Evolutionary conservation across 805 yeast genomes (phyloP), one percentile per base, ranked within the genome.

Genomic region (Candida yuanshanica): DNA sequence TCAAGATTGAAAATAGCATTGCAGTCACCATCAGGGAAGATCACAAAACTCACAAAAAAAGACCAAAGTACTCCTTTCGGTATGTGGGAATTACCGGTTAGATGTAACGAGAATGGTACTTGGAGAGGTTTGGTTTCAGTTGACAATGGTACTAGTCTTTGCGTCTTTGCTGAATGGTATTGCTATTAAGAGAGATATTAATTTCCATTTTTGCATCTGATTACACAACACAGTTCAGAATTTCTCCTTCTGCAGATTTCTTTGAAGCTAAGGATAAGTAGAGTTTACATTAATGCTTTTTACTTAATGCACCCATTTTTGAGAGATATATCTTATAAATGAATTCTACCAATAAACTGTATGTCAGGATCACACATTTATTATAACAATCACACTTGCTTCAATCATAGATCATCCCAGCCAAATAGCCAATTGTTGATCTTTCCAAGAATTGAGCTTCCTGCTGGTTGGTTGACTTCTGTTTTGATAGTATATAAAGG

Each of bases 111-210:
- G 56, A 59, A 64, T 1, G 99, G 99, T 2, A 59, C 72, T 14
- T 93, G 96, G 87, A 73, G 90, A 43, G 91, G 88, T 2, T 72
- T 90, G 36, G 87, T 87, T 0, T 75, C 83, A 31, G 82, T 87
- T 9, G 91, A 87, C 47, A 75, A 80, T 32, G 86, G 85, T 4
- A 72, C 72, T 41, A 81, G 88, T 40, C 86, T 95, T 87, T 83
- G 88, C 53, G 87, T 85, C 4, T 88, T 86, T 63, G 89, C 95
- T 12, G 96, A 89, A 61, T 91, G 99, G 99, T 67, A 68, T 24
- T 83, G 91, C 60, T 14, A 25, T 9, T 47, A 20, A n/a, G n/a
- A n/a, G 31, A 27, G 6, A 8, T n/a, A 27, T 27, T 27, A 27
- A 27, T 14, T 27, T 12, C 18, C 31, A 27, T 27, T n/a, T n/a